phyloP scores from a whole-genome alignment of 129 eudicot species.

The Tagetes patula region DNA sequence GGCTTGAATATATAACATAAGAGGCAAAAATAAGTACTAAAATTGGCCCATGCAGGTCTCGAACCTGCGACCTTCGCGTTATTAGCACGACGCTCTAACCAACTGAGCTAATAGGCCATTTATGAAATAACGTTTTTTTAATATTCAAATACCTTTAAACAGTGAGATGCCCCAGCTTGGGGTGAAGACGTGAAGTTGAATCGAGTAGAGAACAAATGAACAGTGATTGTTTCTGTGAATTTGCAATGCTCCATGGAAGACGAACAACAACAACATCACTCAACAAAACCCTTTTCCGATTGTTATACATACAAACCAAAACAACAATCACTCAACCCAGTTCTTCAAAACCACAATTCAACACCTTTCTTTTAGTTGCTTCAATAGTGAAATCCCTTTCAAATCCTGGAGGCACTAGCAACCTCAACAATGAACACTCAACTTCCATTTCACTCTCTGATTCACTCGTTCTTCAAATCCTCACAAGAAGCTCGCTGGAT shows the following conservation, averaged over 20 bases:
- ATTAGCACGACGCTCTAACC: conserved; percentile 96
- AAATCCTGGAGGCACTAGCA: conserved; percentile 57
- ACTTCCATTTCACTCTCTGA: conserved; percentile 49
- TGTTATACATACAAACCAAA: not conserved
- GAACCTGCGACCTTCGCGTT: conserved; percentile 96
- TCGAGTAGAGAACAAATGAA: not conserved
- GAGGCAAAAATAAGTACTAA: no score
- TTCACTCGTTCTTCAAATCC: conserved; percentile 56
- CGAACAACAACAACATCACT: conserved; percentile 19
- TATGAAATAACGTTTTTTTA: not conserved
- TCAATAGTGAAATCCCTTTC: conserved; percentile 65
- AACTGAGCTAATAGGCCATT: conserved; percentile 79
- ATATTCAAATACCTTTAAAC: no score
- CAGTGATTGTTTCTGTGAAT: not conserved
- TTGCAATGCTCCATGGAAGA: conserved; percentile 31
- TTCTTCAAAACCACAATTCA: conserved; percentile 31
- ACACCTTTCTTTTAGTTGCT: conserved; percentile 53
- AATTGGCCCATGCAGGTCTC: conserved; percentile 89
- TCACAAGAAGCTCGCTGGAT: conserved; percentile 52
- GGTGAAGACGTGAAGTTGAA: no score
- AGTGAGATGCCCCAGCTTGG: no score
- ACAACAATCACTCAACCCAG: conserved; percentile 16
- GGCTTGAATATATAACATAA: no score
- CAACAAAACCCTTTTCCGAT: conserved; percentile 11
- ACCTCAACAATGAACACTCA: conserved; percentile 37